Conservation (phyloP, 352 stramenopile genomes). For the Pythium aristosporum region DNA sequence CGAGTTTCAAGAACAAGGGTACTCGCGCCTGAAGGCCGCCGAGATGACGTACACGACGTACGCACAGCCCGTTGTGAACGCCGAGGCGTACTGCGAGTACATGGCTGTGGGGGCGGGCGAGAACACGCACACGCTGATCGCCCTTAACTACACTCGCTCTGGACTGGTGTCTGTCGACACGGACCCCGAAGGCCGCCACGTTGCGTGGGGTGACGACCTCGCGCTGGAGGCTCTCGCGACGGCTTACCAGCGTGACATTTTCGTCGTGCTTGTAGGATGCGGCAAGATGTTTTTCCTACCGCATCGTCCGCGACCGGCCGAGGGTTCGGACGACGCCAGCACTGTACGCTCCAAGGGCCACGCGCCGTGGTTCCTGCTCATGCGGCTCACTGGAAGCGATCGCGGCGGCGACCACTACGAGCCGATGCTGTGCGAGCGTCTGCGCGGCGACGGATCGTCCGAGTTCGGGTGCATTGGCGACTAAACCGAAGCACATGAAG, state of each 20-base stretch:
- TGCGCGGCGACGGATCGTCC: constrained; percentile 77
- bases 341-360: constrained; percentile 69
- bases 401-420: constrained; percentile 87
- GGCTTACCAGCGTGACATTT: constrained; percentile 86
- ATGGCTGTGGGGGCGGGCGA: constrained; percentile 76
- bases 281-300: constrained; percentile 90
- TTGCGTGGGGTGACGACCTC: constrained; percentile 88
- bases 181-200: constrained; percentile 69
- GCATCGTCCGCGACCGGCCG: constrained; percentile 57
- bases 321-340: constrained; percentile 38
- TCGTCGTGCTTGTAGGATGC: constrained; percentile 84
- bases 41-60: constrained; percentile 78
- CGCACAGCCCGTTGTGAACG: constrained; percentile 67
- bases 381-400: constrained; percentile 83
- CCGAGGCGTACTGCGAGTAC: constrained; percentile 83
- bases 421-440: constrained; percentile 81
- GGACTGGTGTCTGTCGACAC: constrained; percentile 83
- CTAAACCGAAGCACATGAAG: constrained; percentile 17
- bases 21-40: constrained; percentile 72
- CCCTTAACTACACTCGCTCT: constrained; percentile 75
- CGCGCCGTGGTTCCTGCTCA: constrained; percentile 85
- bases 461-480: constrained; percentile 86
- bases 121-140: constrained; percentile 79
- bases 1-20: constrained; percentile 75
- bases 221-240: constrained; percentile 82